Evolutionary conservation across 1,139 yeast species (phyloP).

Genomic region (Yamadazyma songkhlaensis): DNA sequence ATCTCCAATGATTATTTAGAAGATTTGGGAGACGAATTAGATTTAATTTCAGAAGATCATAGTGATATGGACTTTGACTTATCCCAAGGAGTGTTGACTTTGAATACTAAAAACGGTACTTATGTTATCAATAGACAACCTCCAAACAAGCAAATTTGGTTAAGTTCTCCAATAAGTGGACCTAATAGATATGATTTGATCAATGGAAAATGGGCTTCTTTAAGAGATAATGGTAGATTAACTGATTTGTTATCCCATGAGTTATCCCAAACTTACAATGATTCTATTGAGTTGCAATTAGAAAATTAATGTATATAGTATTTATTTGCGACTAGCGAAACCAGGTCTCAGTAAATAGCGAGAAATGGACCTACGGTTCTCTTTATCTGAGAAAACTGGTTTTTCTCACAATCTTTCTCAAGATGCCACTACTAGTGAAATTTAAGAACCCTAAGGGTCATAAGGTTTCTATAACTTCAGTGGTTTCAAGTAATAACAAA

Average conservation of each 20-base stretch:
- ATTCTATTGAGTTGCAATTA: conserved; percentile 19
- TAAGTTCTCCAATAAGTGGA: conserved; percentile 88
- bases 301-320: conserved; percentile 8
- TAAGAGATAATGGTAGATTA: conserved; percentile 53
- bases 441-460: conserved; percentile 6
- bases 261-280: conserved; percentile 37
- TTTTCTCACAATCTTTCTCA: too few species aligned
- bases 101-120: conserved; percentile 64
- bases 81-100: conserved; percentile 77
- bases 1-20: conserved; percentile 66
- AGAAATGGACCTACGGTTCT: too few species aligned
- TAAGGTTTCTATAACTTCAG: conserved; percentile 7
- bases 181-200: conserved; percentile 69
- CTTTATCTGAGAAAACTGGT: too few species aligned
- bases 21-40: conserved; percentile 58
- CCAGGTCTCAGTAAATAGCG: too few species aligned
- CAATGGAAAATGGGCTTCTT: conserved; percentile 57
- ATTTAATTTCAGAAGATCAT: conserved; percentile 53
- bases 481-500: neutral
- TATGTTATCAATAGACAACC: conserved; percentile 93
- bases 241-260: conserved; percentile 49
- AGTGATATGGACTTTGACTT: conserved; percentile 76
- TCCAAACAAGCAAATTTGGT: conserved; percentile 91
- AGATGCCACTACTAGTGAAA: conserved; percentile 8
- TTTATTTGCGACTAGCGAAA: too few species aligned